Base-by-base conservation (phyloP, 2,329 filamentous ascomycete species). In the Mycosphaerella sp. region DNA sequence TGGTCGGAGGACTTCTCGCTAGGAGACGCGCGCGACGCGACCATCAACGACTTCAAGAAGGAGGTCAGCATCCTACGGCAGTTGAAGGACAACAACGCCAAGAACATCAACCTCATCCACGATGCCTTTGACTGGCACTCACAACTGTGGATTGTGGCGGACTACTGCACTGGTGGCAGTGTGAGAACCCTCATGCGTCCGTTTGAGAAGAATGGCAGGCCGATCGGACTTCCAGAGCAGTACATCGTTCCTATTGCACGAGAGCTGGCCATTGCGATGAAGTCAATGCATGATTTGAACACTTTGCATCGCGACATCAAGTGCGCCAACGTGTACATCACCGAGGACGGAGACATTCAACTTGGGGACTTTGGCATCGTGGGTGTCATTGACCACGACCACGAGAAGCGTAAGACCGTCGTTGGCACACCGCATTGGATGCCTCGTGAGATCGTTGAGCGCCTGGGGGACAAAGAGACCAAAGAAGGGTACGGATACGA, bases 361-460 rank as follows among this genome's bases (percentile, higher is more conserved):
- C 79, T 93, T 34, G 90, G 87, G 66, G 88, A 93, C 67, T 93
- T 93, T 69, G 88, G 89, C 59, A 87, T 93, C 45, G 86, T 88
- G 31, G 87, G 86, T 43, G 81, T 89, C 45, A 80, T 91, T 53
- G 86, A 91, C 41, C 85, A 87, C 61, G 79, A 84, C 51, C 84
- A 87, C 63, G 59, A 63, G 21, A 93, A 93, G 71, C 78, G 87
- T 50, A 85, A 85, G 3, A 92, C 88, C 0, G 85, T 92, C 46
- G 86, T 92, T 53, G 88, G 88, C 21, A 93, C 89, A 0, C 85
- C 85, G 2, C 84, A 91, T 69, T 93, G 87, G 86, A 91, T 93
- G 87, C 86, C 89, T 0, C 87, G 86, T 0, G 89, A 93, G 64
- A 76, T 92, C 10, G 48, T 58, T 62, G 53, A 67, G 68, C 38